These are phyloP conservation scores for Nannizzia gypsea DNA, from an alignment of 2,329 filamentous ascomycete genomes.

Conservation along the genomic window DNA sequence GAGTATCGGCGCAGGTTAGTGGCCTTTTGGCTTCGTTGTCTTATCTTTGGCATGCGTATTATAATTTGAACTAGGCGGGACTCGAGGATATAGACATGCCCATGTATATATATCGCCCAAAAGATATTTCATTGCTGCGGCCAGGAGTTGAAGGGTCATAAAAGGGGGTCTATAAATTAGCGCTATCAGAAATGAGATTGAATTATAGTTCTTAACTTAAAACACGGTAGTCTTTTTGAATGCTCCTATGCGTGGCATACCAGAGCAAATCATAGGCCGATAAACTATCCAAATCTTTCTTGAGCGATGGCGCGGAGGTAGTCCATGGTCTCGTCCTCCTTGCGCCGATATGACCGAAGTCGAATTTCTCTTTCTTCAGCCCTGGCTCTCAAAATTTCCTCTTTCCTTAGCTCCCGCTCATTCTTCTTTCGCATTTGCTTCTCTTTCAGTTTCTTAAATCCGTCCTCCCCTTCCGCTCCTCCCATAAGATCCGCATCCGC, in stretches of 20 bases:
- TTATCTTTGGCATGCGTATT: not conserved
- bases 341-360: slow-evolving; percentile 54
- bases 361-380: slow-evolving; percentile 70
- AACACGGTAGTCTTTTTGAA: not conserved
- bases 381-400: slow-evolving; percentile 65
- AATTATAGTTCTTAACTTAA: not conserved
- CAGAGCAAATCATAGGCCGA: too few relatives aligned
- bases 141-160: slow-evolving; percentile 2
- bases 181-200: not conserved
- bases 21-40: not conserved
- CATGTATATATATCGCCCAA: slow-evolving; percentile 3
- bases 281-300: slow-evolving; percentile 56
- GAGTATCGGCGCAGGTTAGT: slow-evolving; percentile 2
- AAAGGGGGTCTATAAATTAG: not conserved
- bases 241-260: too few relatives aligned
- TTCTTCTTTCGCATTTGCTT: slow-evolving; percentile 62
- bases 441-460: slow-evolving; percentile 54
- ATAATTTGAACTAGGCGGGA: slow-evolving; percentile 4
- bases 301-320: slow-evolving; percentile 69
- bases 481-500: slow-evolving; percentile 70
- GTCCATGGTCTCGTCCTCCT: slow-evolving; percentile 74
- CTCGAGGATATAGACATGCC: slow-evolving; percentile 3
- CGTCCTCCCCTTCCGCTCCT: slow-evolving; percentile 46
- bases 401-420: slow-evolving; percentile 68
- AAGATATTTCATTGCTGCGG: slow-evolving; percentile 2